Conservation (phyloP, 225 moss, liverwort and hornwort genomes). For the Thuidium tamariscinum region DNA sequence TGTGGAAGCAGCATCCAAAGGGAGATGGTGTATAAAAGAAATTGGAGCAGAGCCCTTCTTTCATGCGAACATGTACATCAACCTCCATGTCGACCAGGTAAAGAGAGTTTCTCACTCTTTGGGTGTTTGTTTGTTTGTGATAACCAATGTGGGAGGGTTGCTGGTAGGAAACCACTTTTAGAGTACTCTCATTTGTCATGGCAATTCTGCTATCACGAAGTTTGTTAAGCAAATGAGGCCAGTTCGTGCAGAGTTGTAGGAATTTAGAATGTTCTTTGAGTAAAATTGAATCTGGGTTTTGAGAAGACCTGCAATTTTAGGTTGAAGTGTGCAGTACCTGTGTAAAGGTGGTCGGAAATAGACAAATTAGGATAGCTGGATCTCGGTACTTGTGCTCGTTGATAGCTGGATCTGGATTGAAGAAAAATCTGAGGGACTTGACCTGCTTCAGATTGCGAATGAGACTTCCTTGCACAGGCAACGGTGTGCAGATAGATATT, state of each 20-base stretch:
- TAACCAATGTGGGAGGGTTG: background rate
- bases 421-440: background rate
- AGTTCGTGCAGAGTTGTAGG: background rate
- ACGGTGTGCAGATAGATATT: constrained; percentile 38
- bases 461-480: constrained; percentile 61
- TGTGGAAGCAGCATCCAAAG: constrained; percentile 67
- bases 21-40: constrained; percentile 37
- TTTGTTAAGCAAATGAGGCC: background rate
- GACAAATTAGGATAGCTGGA: background rate
- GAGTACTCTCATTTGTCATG: background rate
- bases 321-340: background rate
- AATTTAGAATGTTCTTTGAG: background rate
- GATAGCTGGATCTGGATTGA: background rate
- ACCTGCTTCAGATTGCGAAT: constrained; percentile 34
- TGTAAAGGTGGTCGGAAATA: background rate
- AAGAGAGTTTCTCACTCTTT: background rate
- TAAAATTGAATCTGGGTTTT: background rate
- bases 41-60: constrained; percentile 49
- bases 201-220: background rate
- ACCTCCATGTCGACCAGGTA: constrained; percentile 51
- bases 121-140: background rate
- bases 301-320: background rate
- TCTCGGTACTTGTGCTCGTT: background rate
- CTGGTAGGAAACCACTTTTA: background rate
- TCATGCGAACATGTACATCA: constrained; percentile 74